Evolutionary conservation across 805 yeast species (phyloP).

Genomic region (Debaryomyces castellii): DNA sequence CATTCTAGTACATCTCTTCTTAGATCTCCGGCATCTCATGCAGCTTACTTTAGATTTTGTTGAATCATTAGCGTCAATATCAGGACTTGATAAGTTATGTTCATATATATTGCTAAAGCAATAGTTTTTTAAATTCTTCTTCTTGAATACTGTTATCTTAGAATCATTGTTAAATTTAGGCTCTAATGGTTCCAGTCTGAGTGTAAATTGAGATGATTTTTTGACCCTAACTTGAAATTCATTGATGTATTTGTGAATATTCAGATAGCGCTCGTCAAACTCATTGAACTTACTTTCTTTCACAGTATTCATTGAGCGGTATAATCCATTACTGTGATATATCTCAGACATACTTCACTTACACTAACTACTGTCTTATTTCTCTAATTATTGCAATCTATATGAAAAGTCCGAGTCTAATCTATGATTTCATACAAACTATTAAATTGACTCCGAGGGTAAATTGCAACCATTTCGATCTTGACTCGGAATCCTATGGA

Average conservation of each 20-base stretch:
- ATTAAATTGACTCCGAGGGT: background rate
- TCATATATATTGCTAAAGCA: slow-evolving; percentile 19
- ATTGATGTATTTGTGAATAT: slow-evolving; percentile 18
- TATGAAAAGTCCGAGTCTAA: background rate
- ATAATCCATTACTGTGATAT: background rate
- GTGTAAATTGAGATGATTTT: background rate
- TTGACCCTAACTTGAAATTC: slow-evolving; percentile 18
- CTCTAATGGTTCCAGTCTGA: background rate
- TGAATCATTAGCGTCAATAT: slow-evolving; percentile 17
- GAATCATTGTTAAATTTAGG: background rate
- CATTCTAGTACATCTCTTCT: slow-evolving; percentile 29
- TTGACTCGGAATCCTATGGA: background rate
- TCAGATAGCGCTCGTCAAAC: slow-evolving; percentile 2
- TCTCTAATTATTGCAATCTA: background rate
- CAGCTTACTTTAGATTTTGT: slow-evolving; percentile 26
- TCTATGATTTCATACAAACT: background rate
- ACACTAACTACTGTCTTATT: background rate
- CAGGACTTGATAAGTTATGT: slow-evolving; percentile 16
- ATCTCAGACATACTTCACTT: background rate
- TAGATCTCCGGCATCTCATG: slow-evolving; percentile 29
- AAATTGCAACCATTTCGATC: background rate
- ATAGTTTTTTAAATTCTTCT: slow-evolving; percentile 18
- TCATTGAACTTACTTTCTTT: background rate
- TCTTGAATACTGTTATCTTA: slow-evolving; percentile 25
- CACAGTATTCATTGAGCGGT: background rate